These are phyloP conservation scores for Hibiscus trionum DNA, from an alignment of 345 rosid genomes.

Conservation along the genomic window DNA sequence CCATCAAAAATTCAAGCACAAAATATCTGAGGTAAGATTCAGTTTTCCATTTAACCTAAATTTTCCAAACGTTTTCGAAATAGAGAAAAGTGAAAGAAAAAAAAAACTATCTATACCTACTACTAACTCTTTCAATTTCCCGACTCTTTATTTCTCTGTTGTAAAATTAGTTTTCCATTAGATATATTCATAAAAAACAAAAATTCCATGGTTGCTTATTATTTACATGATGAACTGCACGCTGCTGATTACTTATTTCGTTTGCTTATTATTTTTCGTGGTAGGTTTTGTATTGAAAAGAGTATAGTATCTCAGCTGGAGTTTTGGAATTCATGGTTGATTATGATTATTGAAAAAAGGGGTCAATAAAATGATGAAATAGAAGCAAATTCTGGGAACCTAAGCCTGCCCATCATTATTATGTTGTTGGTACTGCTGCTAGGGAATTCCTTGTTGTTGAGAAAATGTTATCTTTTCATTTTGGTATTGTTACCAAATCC, in stretches of 20 bases:
- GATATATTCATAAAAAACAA: not conserved
- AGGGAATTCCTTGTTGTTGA: not conserved
- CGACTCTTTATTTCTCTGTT: too few species aligned
- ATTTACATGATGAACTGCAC: not conserved
- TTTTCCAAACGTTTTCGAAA: not conserved
- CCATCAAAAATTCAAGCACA: not conserved
- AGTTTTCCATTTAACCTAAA: not conserved
- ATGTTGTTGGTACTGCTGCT: not conserved
- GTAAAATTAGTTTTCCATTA: not conserved
- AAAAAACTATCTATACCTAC: too few species aligned
- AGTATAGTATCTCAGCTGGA: not conserved
- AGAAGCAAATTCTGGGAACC: not conserved
- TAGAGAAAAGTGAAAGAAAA: too few species aligned
- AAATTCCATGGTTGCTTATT: too few species aligned
- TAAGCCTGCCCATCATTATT: not conserved
- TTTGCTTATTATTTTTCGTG: not conserved
- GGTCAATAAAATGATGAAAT: not conserved
- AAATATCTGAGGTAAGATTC: not conserved
- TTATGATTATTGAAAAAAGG: not conserved
- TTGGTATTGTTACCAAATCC: slow-evolving; percentile 18
- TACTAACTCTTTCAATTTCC: too few species aligned
- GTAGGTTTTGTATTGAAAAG: not conserved
- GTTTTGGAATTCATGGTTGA: not conserved
- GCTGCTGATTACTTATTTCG: not conserved
- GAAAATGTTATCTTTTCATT: slow-evolving; percentile 29